Base-by-base conservation (phyloP, 768 basidiomycete species). In the Pholiota microspora region DNA sequence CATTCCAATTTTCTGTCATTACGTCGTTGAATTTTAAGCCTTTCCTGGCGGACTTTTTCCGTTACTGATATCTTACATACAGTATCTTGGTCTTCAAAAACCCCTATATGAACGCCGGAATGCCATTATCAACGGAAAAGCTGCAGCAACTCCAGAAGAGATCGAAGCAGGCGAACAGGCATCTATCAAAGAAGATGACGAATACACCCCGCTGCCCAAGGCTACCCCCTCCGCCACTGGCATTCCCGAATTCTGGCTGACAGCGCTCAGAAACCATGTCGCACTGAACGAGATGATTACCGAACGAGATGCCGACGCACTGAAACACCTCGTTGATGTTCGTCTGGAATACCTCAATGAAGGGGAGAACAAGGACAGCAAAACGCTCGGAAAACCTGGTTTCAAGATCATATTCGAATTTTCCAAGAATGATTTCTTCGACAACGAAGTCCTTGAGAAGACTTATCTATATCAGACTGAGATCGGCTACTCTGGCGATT, bases 211-310 rank as follows among this genome's bases (percentile, higher is more conserved):
- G 16, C 77, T 92, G 12, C 73, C 84, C 51, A 79, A 76, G 56
- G 84, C 71, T 29, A 66, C 77, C 1, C 73, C 70, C 12, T 71
- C 73, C 32, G 58, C 77, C 47, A 45, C 64, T 15, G 79, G 86
- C 49, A 92, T 99, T 62, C 92, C 95, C 49, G 89, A 96, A 64
- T 99, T 99, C 81, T 99, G 96, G 96, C 85, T 97, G 63, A 98
- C 97, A 1, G 93, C 94, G 2, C 79, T 98, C 51, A 85, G 90
- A 60, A 98, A 97, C 73, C 94, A 98, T 70, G 71, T 88, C 51
- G 92, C 84, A 47, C 79, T 98, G 52, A 79, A 81, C 38, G 94
- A 95, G 16, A 78, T 94, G 67, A 92, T 98, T 76, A 96, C 92
- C 23, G 94, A 98, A 64, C 87, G 90, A 53, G 96, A 99, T 69